phyloP scores from a whole-genome alignment of 2,329 filamentous ascomycete genomes.

The Penicillium sp. region DNA sequence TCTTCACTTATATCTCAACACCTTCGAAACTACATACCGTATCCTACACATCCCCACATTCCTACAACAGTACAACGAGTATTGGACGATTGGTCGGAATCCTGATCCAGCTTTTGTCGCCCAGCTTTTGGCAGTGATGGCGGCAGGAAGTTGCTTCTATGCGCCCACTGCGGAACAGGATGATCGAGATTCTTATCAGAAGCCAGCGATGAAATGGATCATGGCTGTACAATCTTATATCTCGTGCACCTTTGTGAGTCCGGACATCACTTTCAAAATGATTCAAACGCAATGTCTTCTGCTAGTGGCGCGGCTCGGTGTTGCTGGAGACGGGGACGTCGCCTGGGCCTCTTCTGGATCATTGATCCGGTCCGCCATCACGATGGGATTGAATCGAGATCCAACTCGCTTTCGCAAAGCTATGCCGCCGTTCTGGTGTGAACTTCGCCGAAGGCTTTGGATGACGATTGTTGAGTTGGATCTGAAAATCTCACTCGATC shows the following conservation, averaged over 20 bases:
- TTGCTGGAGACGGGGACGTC: slow-evolving; percentile 36
- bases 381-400: slow-evolving; percentile 48
- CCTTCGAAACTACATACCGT: slow-evolving; percentile 61
- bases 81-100: slow-evolving; percentile 54
- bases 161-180: slow-evolving; percentile 18
- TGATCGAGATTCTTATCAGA: slow-evolving; percentile 43
- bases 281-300: slow-evolving; percentile 40
- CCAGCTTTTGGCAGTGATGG: slow-evolving; percentile 42
- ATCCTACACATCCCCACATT: slow-evolving; percentile 64
- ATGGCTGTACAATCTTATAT: slow-evolving; percentile 42
- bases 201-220: slow-evolving; percentile 51
- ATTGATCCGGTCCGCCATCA: slow-evolving; percentile 46
- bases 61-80: slow-evolving; percentile 57
- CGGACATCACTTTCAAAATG: slow-evolving; percentile 34
- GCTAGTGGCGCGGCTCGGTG: slow-evolving; percentile 37
- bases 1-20: slow-evolving; percentile 59
- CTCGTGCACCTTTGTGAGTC: slow-evolving; percentile 35
- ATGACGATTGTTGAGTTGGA: slow-evolving; percentile 49
- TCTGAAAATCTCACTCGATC: slow-evolving; percentile 41
- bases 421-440: slow-evolving; percentile 42
- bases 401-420: slow-evolving; percentile 40
- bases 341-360: slow-evolving; percentile 44
- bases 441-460: slow-evolving; percentile 53
- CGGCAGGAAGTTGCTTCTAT: slow-evolving; percentile 52
- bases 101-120: slow-evolving; percentile 54